Evolutionary conservation across 2,329 filamentous ascomycete genomes (phyloP).

Genomic region (Pseudocercospora macadamiae): DNA sequence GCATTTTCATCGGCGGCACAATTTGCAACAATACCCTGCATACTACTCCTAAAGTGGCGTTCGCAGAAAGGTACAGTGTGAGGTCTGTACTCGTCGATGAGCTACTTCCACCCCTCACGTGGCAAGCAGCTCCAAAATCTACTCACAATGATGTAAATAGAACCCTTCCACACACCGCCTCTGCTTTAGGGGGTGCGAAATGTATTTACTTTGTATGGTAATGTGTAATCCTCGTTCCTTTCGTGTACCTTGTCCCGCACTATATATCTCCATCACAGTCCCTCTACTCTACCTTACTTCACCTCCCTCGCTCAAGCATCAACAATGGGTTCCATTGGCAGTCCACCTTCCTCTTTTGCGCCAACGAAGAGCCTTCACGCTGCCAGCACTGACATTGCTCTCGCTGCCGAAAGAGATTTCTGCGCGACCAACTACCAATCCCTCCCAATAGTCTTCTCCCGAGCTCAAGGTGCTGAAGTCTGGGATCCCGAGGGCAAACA

Average conservation of each 20-base stretch:
- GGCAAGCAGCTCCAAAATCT: no score
- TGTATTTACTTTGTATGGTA: no score
- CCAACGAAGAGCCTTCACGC: conserved; percentile 64
- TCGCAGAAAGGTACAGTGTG: no score
- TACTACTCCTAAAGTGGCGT: background rate
- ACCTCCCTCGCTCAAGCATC: background rate
- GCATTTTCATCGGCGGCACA: conserved; percentile 2
- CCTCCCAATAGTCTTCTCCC: conserved; percentile 86
- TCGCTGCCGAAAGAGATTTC: conserved; percentile 76
- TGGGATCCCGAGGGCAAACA: conserved; percentile 91
- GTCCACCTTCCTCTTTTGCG: background rate
- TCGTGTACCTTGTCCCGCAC: background rate
- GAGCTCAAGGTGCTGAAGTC: conserved; percentile 80
- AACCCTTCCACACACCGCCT: no score
- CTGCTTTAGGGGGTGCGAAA: no score
- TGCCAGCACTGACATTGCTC: conserved; percentile 75
- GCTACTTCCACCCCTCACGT: no score
- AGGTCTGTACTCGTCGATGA: no score
- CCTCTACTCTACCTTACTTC: background rate
- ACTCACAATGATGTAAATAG: no score
- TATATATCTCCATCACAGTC: background rate
- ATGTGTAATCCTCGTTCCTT: no score
- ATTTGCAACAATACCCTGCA: background rate
- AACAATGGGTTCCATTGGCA: conserved; percentile 1
- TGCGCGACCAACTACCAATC: conserved; percentile 99